Evolutionary conservation across 257 asterid species (phyloP).

Genomic region (Verbascum thapsus): DNA sequence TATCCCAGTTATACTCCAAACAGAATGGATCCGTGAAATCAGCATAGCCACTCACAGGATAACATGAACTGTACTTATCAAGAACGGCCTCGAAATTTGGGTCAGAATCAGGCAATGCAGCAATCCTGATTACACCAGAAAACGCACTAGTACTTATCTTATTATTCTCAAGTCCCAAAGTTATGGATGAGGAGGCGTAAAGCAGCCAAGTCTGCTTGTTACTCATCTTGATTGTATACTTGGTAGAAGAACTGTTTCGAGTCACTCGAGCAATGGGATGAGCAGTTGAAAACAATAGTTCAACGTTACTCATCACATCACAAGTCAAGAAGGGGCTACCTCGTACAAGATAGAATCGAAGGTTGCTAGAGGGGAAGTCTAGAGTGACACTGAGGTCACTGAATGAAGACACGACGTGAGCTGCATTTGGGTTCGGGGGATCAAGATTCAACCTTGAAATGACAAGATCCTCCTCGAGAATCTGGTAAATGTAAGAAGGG

Average conservation of each 20-base stretch:
- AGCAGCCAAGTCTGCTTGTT: slow-evolving; percentile 83
- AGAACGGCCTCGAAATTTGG: slow-evolving; percentile 49
- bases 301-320: slow-evolving; percentile 37
- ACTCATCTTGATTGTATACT: slow-evolving; percentile 68
- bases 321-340: slow-evolving; percentile 91
- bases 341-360: slow-evolving; percentile 73
- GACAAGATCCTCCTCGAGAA: slow-evolving; percentile 61
- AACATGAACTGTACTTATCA: slow-evolving; percentile 74
- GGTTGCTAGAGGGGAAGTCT: slow-evolving; percentile 68
- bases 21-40: slow-evolving; percentile 57
- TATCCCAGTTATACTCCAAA: slow-evolving; percentile 85
- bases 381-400: slow-evolving; percentile 75
- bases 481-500: slow-evolving; percentile 64
- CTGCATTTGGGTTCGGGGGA: slow-evolving; percentile 46
- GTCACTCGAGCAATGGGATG: slow-evolving; percentile 67
- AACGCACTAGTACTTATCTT: slow-evolving; percentile 53
- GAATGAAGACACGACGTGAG: slow-evolving; percentile 66
- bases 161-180: slow-evolving; percentile 49
- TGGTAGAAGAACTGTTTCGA: slow-evolving; percentile 55
- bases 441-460: slow-evolving; percentile 49
- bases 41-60: slow-evolving; percentile 73
- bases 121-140: slow-evolving; percentile 75
- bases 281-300: slow-evolving; percentile 70
- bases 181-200: slow-evolving; percentile 69
- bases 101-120: slow-evolving; percentile 60